Percentiles rank a stretch among this genome's conserved stretches.
Conservation (phyloP, 2,329 filamentous ascomycete species). For the Fusarium verrucosum region DNA sequence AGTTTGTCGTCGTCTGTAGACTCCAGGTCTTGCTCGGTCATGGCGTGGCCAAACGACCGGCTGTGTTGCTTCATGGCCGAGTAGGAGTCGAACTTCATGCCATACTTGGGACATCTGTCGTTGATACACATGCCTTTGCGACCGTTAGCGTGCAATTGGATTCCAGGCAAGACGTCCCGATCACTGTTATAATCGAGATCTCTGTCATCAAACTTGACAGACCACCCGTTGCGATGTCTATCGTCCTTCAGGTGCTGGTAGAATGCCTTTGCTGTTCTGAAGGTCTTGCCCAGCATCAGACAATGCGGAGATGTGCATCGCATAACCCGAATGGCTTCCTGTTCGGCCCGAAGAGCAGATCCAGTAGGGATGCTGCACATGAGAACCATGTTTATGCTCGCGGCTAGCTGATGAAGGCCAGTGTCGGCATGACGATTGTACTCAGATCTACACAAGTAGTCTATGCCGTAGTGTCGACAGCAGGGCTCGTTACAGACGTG, state of each 20-base stretch:
- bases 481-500: constrained; percentile 31
- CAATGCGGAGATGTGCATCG: constrained; percentile 34
- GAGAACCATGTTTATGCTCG: constrained; percentile 13
- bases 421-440: constrained; percentile 25
- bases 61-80: constrained; percentile 9
- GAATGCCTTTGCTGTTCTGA: constrained; percentile 8
- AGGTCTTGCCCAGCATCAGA: not conserved
- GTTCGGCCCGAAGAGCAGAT: constrained; percentile 15
- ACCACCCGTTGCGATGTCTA: constrained; percentile 10
- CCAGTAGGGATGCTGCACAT: not conserved
- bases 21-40: not conserved
- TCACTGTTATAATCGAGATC: not conserved
- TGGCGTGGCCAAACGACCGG: constrained; percentile 4
- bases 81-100: not conserved
- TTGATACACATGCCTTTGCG: constrained; percentile 17
- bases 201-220: not conserved
- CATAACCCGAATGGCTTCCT: constrained; percentile 27
- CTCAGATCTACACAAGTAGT: constrained; percentile 35
- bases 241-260: constrained; percentile 20
- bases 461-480: constrained; percentile 18
- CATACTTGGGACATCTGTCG: constrained; percentile 6
- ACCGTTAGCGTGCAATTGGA: not conserved
- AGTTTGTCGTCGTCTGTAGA: not conserved
- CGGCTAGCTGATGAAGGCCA: constrained; percentile 20
- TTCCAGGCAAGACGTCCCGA: not conserved